Evolutionary conservation across 2,329 filamentous ascomycete species (phyloP), one percentile per base, ranked within the genome.

Genomic region (Alternaria dauci): DNA sequence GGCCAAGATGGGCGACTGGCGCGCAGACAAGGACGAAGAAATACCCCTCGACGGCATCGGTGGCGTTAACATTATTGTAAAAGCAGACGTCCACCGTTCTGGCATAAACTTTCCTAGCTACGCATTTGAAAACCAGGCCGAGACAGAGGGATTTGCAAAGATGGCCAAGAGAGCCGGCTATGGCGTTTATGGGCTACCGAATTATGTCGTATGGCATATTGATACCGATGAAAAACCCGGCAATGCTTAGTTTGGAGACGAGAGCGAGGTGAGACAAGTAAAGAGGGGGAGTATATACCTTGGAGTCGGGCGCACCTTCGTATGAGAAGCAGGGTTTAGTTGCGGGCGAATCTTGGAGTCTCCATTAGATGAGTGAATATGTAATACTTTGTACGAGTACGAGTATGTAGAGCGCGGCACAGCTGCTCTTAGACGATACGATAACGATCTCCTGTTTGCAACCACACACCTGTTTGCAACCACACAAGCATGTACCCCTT

Each of bases 151-250:
- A 7, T 99, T 99, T 75, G 95, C 95, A 38, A 97, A 96, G 79
- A 99, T 99, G 95, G 95, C 95, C 61, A 97, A 96, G 83, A 87
- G 93, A 65, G 95, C 95, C 18, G 95, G 95, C 44, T 98, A 97
- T 78, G 86, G 92, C 74, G 95, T 99, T 26, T 87, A 93, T 69
- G 95, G 95, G 46, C 84, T 99, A 57, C 95, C 94, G 42, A 99
- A 99, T 79, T 99, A 99, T 78, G 90, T 99, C 52, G 94, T 99
- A 60, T 99, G 95, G 95, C 95, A 99, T 78, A 92, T 97, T 73
- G 95, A 99, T 79, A 99, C 95, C 2, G 88, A 94, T 58, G 95
- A 99, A 83, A 97, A 97, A 85, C 87, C 88, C 34, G 93, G 93
- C 34, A 98, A 98, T 77, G 81, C 81, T 12, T 74, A 58, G 36